Evolutionary conservation across 2,329 filamentous ascomycete genomes (phyloP).

Genomic region (Talaromyces verruculosus): DNA sequence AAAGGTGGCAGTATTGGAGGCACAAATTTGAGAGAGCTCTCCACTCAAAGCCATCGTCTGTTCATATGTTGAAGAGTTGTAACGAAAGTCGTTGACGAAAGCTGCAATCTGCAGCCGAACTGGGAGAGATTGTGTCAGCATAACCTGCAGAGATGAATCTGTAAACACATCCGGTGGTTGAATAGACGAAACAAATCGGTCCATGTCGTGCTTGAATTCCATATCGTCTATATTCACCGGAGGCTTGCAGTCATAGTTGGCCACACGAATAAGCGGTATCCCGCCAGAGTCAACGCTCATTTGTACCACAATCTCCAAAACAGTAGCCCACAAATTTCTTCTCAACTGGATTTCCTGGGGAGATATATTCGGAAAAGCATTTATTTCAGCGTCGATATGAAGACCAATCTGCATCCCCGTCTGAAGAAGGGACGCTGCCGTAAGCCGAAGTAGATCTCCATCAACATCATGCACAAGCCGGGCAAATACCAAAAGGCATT

Average conservation of each 20-base stretch:
- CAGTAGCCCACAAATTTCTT: constrained; percentile 16
- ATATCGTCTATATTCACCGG: constrained; percentile 10
- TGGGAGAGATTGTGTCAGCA: constrained; percentile 2
- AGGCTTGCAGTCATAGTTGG: constrained; percentile 15
- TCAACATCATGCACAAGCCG: constrained; percentile 38
- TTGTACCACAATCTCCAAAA: constrained; percentile 18
- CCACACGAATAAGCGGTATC: constrained; percentile 5
- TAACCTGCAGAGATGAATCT: constrained; percentile 8
- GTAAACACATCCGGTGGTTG: not conserved
- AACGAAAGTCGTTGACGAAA: constrained; percentile 13
- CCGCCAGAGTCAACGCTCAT: constrained; percentile 14
- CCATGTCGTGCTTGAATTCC: not conserved
- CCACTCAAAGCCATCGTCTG: not conserved
- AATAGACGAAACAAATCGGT: not conserved
- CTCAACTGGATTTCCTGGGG: constrained; percentile 12
- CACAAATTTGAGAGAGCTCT: not conserved
- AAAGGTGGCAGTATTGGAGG: not conserved
- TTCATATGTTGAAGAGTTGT: constrained; percentile 1
- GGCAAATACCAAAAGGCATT: constrained; percentile 40
- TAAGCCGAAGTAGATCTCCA: constrained; percentile 40
- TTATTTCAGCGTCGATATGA: constrained; percentile 38
- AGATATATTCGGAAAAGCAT: not conserved
- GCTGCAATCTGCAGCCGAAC: constrained; percentile 8
- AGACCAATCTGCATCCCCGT: constrained; percentile 44
- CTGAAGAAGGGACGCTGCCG: constrained; percentile 39